A percentile compares a stretch with the other conserved stretches of the same genome.
Evolutionary conservation across 208 protist species (phyloP).

Genomic region (Ichthyophonus hoferi): DNA sequence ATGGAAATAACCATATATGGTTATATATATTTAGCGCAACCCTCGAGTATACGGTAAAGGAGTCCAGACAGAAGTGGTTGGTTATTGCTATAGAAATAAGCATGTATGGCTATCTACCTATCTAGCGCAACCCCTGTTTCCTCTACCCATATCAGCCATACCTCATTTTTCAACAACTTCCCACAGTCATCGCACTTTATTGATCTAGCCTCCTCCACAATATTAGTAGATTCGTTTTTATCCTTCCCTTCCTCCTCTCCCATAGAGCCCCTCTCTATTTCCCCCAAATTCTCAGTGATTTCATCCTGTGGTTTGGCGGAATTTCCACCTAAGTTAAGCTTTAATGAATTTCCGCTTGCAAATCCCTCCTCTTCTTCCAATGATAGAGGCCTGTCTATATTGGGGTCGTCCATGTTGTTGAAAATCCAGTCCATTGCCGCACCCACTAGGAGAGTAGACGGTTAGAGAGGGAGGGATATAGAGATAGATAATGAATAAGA

Average conservation of each 20-base stretch:
- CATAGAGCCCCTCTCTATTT: not conserved
- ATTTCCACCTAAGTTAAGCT: not conserved
- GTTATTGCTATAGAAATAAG: no score
- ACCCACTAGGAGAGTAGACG: not conserved
- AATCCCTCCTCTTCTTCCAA: not conserved
- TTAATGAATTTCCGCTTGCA: no score
- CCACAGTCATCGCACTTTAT: slow-evolving; percentile 24
- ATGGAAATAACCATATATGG: no score
- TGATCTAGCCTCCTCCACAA: not conserved
- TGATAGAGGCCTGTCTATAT: slow-evolving; percentile 16
- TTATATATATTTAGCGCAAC: no score
- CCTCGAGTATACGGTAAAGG: no score
- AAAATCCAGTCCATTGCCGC: slow-evolving; percentile 11
- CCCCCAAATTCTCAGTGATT: no score
- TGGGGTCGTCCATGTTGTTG: slow-evolving; percentile 3
- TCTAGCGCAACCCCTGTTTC: no score
- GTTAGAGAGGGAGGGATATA: not conserved
- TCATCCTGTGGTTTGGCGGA: no score
- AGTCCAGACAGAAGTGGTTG: no score
- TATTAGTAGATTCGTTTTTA: not conserved
- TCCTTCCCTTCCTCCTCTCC: not conserved
- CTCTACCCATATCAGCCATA: no score
- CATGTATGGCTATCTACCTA: no score
- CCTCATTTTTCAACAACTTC: slow-evolving; percentile 8
- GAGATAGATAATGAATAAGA: not conserved